A percentile compares a stretch with the other conserved stretches of the same genome.
phyloP scores from a whole-genome alignment of 1,284 basidiomycete genomes.

The Ustilago bromivora region DNA sequence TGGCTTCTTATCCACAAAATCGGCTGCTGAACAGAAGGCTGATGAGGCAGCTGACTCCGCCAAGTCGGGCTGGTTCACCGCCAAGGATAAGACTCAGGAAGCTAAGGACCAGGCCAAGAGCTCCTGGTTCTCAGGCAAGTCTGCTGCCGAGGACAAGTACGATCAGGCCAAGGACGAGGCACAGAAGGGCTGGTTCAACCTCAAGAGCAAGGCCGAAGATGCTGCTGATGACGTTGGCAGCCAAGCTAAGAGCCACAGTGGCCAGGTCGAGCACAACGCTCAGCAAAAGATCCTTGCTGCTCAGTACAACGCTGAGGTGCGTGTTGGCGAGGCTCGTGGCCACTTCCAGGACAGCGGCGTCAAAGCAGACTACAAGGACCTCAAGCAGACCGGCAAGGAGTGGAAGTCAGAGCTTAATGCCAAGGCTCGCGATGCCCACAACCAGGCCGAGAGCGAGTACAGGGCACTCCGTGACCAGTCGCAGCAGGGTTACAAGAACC shows the following conservation, averaged over 20 bases:
- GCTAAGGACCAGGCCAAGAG: slow-evolving; percentile 33
- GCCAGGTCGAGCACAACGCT: slow-evolving; percentile 46
- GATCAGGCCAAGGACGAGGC: slow-evolving; percentile 41
- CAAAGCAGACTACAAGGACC: slow-evolving; percentile 24
- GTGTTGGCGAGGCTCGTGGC: slow-evolving; percentile 31
- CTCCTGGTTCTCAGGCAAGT: slow-evolving; percentile 36
- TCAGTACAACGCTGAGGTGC: slow-evolving; percentile 52
- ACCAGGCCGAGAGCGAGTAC: slow-evolving; percentile 42
- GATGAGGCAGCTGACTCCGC: slow-evolving; percentile 28
- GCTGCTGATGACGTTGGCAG: slow-evolving; percentile 26
- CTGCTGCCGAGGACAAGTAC: slow-evolving; percentile 30
- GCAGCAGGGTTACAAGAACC: slow-evolving; percentile 42
- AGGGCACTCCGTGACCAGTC: slow-evolving; percentile 25
- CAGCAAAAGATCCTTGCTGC: slow-evolving; percentile 53
- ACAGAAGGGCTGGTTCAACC: slow-evolving; percentile 42
- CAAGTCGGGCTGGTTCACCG: slow-evolving; percentile 35
- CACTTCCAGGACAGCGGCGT: slow-evolving; percentile 14
- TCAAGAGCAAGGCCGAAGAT: slow-evolving; percentile 46
- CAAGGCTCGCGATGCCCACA: slow-evolving; percentile 35
- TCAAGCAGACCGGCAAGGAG: slow-evolving; percentile 44
- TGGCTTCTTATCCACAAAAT: slow-evolving; percentile 29
- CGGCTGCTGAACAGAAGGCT: slow-evolving; percentile 29
- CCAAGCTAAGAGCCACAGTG: slow-evolving; percentile 19
- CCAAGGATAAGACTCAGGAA: slow-evolving; percentile 40
- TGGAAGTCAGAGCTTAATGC: slow-evolving; percentile 45